phyloP scores from a whole-genome alignment of 1,139 yeast genomes.

The Kurtzmaniella quercitrusa region DNA sequence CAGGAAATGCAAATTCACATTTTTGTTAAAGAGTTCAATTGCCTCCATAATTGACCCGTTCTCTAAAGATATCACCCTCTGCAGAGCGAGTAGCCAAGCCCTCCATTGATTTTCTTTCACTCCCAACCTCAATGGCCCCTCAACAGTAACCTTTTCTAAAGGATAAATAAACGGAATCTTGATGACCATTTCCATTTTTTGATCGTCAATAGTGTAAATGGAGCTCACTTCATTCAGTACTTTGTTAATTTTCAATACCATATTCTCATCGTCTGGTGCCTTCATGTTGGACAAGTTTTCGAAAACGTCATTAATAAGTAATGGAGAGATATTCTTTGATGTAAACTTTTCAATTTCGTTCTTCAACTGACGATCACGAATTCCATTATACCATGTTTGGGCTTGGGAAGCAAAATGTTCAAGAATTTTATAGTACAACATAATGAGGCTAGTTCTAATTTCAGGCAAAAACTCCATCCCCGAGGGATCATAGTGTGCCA shows the following conservation, averaged over 20 bases:
- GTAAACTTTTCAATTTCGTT: conserved; percentile 61
- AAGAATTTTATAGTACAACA: conserved; percentile 55
- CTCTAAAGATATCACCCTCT: conserved; percentile 65
- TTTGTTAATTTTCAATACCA: conserved; percentile 54
- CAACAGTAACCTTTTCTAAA: conserved; percentile 64
- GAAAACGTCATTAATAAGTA: conserved; percentile 56
- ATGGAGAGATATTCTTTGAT: conserved; percentile 57
- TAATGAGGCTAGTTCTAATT: conserved; percentile 39
- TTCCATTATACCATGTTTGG: conserved; percentile 67
- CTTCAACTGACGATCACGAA: conserved; percentile 56
- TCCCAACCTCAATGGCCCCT: conserved; percentile 79
- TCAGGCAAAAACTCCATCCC: conserved; percentile 14
- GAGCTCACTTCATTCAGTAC: conserved; percentile 69
- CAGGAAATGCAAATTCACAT: conserved; percentile 77
- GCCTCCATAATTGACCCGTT: conserved; percentile 84
- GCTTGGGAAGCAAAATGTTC: conserved; percentile 62
- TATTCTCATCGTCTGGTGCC: conserved; percentile 45
- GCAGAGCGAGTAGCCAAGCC: conserved; percentile 91
- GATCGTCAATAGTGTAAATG: conserved; percentile 79
- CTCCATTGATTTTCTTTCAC: conserved; percentile 92
- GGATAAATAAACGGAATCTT: conserved; percentile 73
- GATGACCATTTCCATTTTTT: conserved; percentile 75
- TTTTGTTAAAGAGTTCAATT: conserved; percentile 73
- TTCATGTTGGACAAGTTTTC: conserved; percentile 44
- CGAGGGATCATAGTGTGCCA: conserved; percentile 4